These are phyloP conservation scores for Lathyrus oleraceus DNA, from an alignment of 306 rosid species.

Conservation along the genomic window DNA sequence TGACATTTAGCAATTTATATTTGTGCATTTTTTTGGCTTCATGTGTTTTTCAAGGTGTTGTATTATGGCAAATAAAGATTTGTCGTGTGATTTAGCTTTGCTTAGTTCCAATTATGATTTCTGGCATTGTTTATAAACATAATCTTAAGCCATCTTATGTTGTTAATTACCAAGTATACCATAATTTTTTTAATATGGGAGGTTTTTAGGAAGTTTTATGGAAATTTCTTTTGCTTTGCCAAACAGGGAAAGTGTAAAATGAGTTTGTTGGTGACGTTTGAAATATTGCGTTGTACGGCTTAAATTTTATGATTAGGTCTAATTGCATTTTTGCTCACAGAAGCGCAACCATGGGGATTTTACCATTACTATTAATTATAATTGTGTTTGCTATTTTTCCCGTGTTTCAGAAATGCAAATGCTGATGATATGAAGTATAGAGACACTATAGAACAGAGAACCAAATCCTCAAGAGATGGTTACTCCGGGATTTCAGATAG, in stretches of 20 bases:
- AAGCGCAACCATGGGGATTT: conserved; percentile 1
- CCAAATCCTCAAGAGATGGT: conserved; percentile 64
- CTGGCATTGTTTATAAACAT: conserved; percentile 4
- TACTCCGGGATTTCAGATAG: conserved; percentile 66
- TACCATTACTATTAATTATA: conserved; percentile 25
- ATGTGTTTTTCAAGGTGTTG: conserved; percentile 12
- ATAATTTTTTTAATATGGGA: neutral
- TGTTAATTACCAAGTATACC: neutral
- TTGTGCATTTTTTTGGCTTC: conserved; percentile 1
- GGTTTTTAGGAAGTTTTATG: neutral
- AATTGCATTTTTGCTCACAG: neutral
- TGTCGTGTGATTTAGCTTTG: conserved; percentile 10
- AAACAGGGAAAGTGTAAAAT: neutral
- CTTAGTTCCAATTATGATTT: neutral
- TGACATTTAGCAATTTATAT: neutral
- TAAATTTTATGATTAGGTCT: conserved; percentile 21
- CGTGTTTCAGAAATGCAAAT: conserved; percentile 58
- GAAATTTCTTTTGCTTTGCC: neutral
- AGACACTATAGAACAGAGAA: conserved; percentile 60
- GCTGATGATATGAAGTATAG: conserved; percentile 67
- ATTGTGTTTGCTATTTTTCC: conserved; percentile 26
- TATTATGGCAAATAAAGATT: conserved; percentile 6
- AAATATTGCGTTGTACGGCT: conserved; percentile 14
- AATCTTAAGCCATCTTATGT: neutral
- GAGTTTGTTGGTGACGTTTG: conserved; percentile 17